Base-by-base conservation (phyloP, 2,329 filamentous ascomycete genomes). In the Erysiphe neolycopersici region DNA sequence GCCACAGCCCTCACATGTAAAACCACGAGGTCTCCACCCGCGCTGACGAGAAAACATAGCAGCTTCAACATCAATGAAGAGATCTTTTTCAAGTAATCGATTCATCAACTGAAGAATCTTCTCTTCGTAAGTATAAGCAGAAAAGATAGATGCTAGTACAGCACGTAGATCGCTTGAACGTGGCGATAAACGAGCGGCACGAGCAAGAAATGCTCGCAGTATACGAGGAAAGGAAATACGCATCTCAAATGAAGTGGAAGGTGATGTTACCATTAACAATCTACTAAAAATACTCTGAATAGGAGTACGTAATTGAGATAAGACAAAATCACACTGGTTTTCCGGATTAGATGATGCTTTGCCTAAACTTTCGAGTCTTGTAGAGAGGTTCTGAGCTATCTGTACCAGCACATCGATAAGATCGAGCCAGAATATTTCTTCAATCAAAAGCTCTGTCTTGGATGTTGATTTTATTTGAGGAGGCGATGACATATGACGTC, bases 121-220 rank as follows among this genome's bases (percentile, higher is more conserved):
- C 57, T 87, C 81, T 59, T 98, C 89, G 56, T 95, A 94, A 0
- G 84, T 78, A 57, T 98, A 98, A 0, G 89, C 87, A 0, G 87
- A 76, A 61, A 98, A 95, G 44, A 98, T 87, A 12, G 85, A 89
- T 1, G 73, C 66, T 1, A 98, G 69, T 0, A 95, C 85, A 6
- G 72, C 71, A 38, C 89, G 78, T 3, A 98, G 68, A 56, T 95
- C 84, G 1, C 82, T 77, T 1, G 98, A 66, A 12, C 80, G 91
- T 0, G 89, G 85, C 0, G 84, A 91, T 16, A 77, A 75, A 19
- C 72, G 69, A 0, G 83, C 79, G 0, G 85, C 87, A 39, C 82
- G 74, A 0, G 79, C 74, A 29, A 98, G 71, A 58, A 98, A 98
- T 5, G 81, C 79, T 41, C 84, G 76, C 13, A 98, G 67, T 50